Conservation (phyloP, 2,329 filamentous ascomycete species). For the Fusarium nygamai region DNA sequence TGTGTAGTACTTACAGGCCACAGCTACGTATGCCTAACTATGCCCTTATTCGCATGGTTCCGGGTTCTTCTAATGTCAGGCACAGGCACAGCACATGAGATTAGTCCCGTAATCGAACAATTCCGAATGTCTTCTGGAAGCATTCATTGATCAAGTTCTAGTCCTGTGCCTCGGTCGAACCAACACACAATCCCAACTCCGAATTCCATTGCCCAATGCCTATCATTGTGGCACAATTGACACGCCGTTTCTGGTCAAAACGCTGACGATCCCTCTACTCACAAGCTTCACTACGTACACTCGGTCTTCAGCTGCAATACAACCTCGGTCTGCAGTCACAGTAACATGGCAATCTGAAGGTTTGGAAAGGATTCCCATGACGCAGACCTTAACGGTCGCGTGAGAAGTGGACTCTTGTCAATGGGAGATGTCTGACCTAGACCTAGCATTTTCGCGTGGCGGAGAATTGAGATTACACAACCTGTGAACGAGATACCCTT, state of each 20-base stretch:
- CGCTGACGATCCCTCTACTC: neutral
- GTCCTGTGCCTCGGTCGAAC: neutral
- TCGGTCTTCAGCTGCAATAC: neutral
- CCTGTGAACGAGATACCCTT: constrained; percentile 26
- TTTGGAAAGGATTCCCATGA: neutral
- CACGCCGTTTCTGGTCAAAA: neutral
- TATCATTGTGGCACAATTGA: neutral
- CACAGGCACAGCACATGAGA: neutral
- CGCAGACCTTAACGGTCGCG: constrained; percentile 2
- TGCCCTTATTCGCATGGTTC: constrained; percentile 2
- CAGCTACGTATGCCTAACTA: neutral
- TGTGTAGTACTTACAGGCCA: neutral
- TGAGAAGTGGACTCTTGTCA: constrained; percentile 8
- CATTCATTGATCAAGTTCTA: neutral
- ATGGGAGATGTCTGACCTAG: constrained; percentile 1
- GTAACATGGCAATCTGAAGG: neutral
- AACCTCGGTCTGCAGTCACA: neutral
- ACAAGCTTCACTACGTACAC: neutral
- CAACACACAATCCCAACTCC: neutral
- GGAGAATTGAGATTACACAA: neutral
- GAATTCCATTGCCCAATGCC: constrained; percentile 13
- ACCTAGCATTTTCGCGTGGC: neutral
- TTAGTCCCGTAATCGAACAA: constrained; percentile 19
- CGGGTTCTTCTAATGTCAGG: constrained; percentile 5
- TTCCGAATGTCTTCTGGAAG: constrained; percentile 27